Evolutionary conservation across 768 basidiomycete genomes (phyloP), one percentile per base, ranked within the genome.

Genomic region (Lactifluus subvellereus): DNA sequence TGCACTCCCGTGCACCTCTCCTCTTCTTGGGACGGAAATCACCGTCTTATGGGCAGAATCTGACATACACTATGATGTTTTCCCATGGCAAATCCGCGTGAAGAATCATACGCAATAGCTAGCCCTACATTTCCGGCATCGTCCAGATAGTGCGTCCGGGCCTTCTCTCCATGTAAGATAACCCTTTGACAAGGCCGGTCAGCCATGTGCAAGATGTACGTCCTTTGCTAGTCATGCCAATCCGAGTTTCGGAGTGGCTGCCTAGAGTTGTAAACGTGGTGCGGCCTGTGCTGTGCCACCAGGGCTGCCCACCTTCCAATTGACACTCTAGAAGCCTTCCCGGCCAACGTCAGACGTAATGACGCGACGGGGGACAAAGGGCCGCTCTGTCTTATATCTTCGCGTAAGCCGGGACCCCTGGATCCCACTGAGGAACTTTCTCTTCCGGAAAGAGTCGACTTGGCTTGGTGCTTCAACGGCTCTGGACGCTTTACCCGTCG

Each of bases 281-380:
- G 22, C 18, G 50, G 56, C 18, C 51, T 58, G 27, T 38, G 45
- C 37, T 27, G 43, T 22, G 20, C 52, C 45, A 53, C 13, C 5
- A 33, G 50, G 43, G 9, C 47, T 14, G 38, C 47, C 11, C 27
- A 52, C 38, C 20, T 57, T 33, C 8, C 35, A 33, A 40, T 42
- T 49, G 57, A 63, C 35, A 54, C 37, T 58, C 56, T 47, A 45
- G 61, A 58, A 53, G 37, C 53, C 33, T 35, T 50, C 49, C 10
- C 18, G 32, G 45, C 40, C 60, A 47, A 60, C 33, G 33, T 54
- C 38, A 64, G 47, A 64, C 57, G 57, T 64, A 54, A 64, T 64
- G 52, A 63, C 20, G 20, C 45, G 11, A 58, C 57, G 30, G 45
- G 51, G 37, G 18, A 6, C 16, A 33, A 50, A 37, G 48, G 18